phyloP scores from a whole-genome alignment of 2,329 filamentous ascomycete species.

The Helotiales sp. region DNA sequence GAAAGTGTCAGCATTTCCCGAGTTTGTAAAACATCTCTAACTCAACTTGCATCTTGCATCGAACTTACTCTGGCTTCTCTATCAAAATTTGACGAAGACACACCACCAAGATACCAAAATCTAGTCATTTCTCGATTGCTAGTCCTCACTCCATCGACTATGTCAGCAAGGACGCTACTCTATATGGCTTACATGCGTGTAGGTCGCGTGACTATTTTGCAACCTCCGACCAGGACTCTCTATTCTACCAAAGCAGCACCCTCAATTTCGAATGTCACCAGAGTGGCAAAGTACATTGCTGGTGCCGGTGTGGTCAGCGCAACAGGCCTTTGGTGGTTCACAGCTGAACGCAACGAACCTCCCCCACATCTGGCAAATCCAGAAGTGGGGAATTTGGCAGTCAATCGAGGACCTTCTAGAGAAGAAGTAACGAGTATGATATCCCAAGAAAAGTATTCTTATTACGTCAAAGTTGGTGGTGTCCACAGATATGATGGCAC shows the following conservation, averaged over 20 bases:
- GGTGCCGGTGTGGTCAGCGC: neutral
- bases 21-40: neutral
- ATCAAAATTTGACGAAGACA: neutral
- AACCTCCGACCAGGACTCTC: too few species aligned
- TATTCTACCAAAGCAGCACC: neutral
- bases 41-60: too few species aligned
- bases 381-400: neutral
- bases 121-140: neutral
- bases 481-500: conserved; percentile 9
- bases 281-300: neutral
- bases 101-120: neutral
- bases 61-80: neutral
- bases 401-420: neutral
- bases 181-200: neutral
- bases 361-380: neutral
- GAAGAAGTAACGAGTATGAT: conserved; percentile 7
- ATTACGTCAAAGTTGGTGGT: neutral
- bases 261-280: neutral
- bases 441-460: conserved; percentile 27
- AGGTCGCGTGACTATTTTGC: neutral
- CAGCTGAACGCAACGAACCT: neutral
- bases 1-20: neutral
- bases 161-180: neutral
- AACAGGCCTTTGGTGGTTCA: neutral
- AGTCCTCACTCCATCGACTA: neutral